Base-by-base conservation (phyloP, 202 grass and related monocot genomes). In the Schoenoplectus tabernaemontani region DNA sequence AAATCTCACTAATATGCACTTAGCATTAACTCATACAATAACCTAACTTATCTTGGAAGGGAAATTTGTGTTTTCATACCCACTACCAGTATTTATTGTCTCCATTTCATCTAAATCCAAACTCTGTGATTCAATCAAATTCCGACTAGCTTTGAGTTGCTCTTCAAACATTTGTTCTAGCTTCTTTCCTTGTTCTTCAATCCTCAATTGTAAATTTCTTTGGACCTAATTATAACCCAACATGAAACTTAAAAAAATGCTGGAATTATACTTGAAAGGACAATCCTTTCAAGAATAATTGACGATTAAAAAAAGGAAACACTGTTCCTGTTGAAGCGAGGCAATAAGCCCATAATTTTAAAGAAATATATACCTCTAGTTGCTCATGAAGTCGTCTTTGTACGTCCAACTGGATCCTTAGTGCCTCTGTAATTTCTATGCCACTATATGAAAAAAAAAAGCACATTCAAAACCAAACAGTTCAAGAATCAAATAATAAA, bases 371-470 rank as follows among this genome's bases (percentile, higher is more conserved):
- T 70, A 97, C 93, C 93, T 93, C 89, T 0, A 97, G 89, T 83
- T 97, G 94, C 82, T 97, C 94, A 47, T 97, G 89, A 82, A 97
- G 94, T 20, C 85, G 76, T 83, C 82, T 91, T 83, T 97, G 93
- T 28, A 97, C 91, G 68, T 93, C 91, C 30, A 91, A 85, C 76
- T 97, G 93, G 74, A 88, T 80, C 63, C 72, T 79, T 30, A 97
- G 87, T 81, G 94, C 89, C 81, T 97, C 89, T 7, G 94, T 92
- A 74, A 93, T 90, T 63, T 90, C 87, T 74, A 83, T 78, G 59
- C 89, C 91, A 85, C 93, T 97, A 71, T 85, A 84, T 56, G 6
- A 41, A 28, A 59, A 85, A 59, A 85, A 60, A 76, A 30, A n/a
- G n/a, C 16, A 75, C 6, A 75, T 19, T 54, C 26, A 75, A 75